These are phyloP conservation scores for Thraustotheca clavata DNA, from an alignment of 352 stramenopile genomes.

Conservation along the genomic window DNA sequence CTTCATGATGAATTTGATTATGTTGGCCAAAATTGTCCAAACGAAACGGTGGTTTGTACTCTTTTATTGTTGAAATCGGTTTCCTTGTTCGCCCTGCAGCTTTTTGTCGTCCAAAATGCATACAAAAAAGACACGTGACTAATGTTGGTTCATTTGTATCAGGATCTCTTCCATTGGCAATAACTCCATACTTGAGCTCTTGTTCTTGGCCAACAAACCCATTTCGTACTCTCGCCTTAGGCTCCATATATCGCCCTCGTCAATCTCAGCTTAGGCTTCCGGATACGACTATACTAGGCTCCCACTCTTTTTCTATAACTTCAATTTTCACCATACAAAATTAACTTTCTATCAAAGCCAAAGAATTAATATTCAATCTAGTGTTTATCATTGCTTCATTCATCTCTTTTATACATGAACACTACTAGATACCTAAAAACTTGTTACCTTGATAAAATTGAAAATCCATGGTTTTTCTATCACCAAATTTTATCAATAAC, in stretches of 20 bases:
- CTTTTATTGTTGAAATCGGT: constrained; percentile 15
- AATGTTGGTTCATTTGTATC: constrained; percentile 2
- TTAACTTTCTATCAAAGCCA: background rate
- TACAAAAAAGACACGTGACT: constrained; percentile 11
- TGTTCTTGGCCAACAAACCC: background rate
- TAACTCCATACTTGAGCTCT: constrained; percentile 10
- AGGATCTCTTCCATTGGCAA: background rate
- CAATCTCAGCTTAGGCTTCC: background rate
- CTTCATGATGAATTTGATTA: constrained; percentile 10
- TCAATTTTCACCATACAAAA: background rate
- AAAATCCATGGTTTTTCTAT: too few species aligned
- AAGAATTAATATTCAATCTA: background rate
- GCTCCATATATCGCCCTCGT: background rate
- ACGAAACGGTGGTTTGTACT: constrained; percentile 15
- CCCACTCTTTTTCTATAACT: too few species aligned
- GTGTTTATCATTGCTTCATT: too few species aligned
- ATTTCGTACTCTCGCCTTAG: background rate
- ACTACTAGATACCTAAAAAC: too few species aligned
- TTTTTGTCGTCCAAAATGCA: constrained; percentile 16
- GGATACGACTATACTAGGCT: too few species aligned
- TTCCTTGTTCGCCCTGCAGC: constrained; percentile 1
- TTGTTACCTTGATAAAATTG: too few species aligned
- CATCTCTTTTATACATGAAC: too few species aligned
- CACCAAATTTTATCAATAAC: too few species aligned
- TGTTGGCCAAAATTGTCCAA: constrained; percentile 14